Conservation (phyloP, 179 eudicot genomes). For the Beta lomatogona region DNA sequence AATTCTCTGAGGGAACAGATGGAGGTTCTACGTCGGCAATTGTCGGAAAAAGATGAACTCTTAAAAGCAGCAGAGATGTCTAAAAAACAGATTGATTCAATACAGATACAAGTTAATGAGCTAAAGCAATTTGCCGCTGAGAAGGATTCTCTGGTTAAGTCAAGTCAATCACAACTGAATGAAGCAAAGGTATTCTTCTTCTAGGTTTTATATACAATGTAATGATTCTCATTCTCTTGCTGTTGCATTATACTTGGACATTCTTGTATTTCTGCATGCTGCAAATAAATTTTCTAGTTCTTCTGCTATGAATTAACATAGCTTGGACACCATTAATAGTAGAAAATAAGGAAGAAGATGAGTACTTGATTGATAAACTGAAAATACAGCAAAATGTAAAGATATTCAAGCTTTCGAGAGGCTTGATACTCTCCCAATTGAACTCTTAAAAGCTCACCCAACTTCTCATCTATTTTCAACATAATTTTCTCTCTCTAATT, state of each 20-base stretch:
- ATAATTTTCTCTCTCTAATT: too few species aligned
- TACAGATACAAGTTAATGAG: constrained; percentile 58
- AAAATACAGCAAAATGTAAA: too few species aligned
- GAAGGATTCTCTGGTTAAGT: constrained; percentile 60
- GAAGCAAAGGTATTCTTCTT: constrained; percentile 60
- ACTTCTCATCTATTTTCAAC: too few species aligned
- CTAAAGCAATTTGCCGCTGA: constrained; percentile 54
- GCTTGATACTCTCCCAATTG: too few species aligned
- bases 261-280: not conserved
- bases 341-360: too few species aligned
- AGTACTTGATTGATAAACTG: too few species aligned
- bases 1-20: constrained; percentile 66
- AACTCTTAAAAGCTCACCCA: too few species aligned
- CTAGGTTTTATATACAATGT: not conserved
- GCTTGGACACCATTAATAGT: too few species aligned
- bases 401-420: too few species aligned
- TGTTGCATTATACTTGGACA: too few species aligned
- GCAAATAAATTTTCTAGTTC: not conserved
- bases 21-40: constrained; percentile 63
- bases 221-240: constrained; percentile 1
- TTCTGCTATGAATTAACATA: too few species aligned
- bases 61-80: constrained; percentile 58
- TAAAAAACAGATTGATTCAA: constrained; percentile 49
- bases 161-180: constrained; percentile 70
- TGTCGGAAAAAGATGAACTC: constrained; percentile 79